Percentiles rank a stretch among this genome's conserved stretches.
Evolutionary conservation across 2,329 filamentous ascomycete species (phyloP).

Genomic region (Grosmannia penicillata): DNA sequence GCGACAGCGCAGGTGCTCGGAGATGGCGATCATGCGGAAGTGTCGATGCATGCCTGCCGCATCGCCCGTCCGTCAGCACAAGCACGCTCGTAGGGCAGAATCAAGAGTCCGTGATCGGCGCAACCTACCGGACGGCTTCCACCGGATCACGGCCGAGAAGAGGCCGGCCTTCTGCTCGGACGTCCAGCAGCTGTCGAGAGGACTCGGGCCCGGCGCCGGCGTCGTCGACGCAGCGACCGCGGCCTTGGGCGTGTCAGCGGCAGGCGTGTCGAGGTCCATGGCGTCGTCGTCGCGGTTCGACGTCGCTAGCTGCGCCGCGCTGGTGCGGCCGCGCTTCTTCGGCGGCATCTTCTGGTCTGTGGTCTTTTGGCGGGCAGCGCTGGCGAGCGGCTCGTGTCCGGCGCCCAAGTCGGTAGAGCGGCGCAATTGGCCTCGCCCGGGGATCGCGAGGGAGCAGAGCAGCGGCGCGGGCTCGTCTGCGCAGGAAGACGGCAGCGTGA

Average conservation of each 20-base stretch:
- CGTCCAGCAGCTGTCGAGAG: constrained; percentile 64
- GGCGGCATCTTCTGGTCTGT: constrained; percentile 31
- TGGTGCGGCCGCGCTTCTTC: constrained; percentile 52
- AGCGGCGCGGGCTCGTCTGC: no score
- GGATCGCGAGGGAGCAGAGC: no score
- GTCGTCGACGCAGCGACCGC: constrained; percentile 16
- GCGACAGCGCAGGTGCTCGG: constrained; percentile 64
- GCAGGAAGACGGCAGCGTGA: no score
- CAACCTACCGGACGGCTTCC: constrained; percentile 74
- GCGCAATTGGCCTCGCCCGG: no score
- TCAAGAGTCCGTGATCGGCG: no score
- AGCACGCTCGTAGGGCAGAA: background rate
- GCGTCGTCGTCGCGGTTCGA: constrained; percentile 39
- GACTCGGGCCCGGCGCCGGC: constrained; percentile 24
- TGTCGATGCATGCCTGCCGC: constrained; percentile 73
- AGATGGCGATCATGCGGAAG: constrained; percentile 80
- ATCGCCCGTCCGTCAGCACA: background rate
- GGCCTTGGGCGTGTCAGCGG: constrained; percentile 35
- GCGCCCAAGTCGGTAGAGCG: no score
- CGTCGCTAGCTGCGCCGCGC: constrained; percentile 22
- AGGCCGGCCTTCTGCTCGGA: constrained; percentile 89
- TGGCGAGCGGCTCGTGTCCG: no score
- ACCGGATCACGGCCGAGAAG: constrained; percentile 82
- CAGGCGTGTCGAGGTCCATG: constrained; percentile 44
- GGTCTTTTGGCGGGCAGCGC: no score